Conservation (phyloP, 139 green algal species). For the Tetratostichococcus sp. region DNA sequence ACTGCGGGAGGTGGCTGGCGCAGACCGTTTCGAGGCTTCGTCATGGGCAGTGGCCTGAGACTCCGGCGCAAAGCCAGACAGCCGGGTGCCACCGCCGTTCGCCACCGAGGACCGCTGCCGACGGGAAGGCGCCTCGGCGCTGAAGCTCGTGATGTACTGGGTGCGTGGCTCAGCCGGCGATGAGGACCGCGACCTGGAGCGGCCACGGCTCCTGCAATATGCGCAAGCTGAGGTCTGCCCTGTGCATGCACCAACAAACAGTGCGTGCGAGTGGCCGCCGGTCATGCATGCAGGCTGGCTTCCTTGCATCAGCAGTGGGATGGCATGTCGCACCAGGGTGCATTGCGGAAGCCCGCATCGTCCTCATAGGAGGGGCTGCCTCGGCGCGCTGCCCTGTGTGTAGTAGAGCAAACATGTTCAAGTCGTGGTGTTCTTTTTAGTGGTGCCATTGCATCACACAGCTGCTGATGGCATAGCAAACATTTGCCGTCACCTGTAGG, state of each 20-base stretch:
- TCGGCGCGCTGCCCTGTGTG: background rate
- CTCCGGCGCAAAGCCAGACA: background rate
- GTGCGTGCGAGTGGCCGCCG: no score
- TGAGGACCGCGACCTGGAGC: background rate
- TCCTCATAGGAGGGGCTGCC: slow-evolving; percentile 15
- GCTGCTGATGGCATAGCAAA: no score
- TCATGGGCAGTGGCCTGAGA: background rate
- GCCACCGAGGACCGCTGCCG: no score
- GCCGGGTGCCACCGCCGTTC: no score
- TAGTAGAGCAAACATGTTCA: background rate
- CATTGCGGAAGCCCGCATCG: background rate
- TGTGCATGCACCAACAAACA: no score
- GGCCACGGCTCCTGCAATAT: background rate
- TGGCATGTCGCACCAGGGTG: background rate
- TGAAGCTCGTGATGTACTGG: slow-evolving; percentile 44
- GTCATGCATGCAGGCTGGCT: no score
- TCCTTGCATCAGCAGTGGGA: no score
- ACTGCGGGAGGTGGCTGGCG: background rate
- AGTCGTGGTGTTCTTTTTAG: no score
- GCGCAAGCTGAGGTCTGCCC: background rate
- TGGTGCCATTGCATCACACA: no score
- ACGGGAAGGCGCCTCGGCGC: background rate
- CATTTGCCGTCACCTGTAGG: background rate
- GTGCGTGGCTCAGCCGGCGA: slow-evolving; percentile 1
- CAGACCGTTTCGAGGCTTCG: slow-evolving; percentile 18